phyloP scores from a whole-genome alignment of 257 asterid genomes.

The Apocynum venetum region DNA sequence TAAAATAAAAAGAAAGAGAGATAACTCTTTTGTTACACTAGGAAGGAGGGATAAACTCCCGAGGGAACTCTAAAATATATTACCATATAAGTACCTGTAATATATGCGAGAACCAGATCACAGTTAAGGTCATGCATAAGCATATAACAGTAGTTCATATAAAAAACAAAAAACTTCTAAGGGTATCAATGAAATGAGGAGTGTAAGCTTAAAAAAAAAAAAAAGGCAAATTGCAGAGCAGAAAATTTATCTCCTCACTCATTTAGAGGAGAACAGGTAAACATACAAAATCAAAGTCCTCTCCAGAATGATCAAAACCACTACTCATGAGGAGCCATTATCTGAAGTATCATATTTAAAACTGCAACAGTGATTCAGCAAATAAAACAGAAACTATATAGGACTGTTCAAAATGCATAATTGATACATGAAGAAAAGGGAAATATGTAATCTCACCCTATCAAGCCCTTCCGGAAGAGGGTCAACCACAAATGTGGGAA shows the following conservation, averaged over 20 bases:
- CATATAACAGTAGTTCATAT: neutral
- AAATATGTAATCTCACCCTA: slow-evolving; percentile 53
- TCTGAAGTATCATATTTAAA: neutral
- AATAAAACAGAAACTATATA: neutral
- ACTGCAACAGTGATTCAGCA: neutral
- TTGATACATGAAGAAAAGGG: neutral
- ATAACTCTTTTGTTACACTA: too few relatives aligned
- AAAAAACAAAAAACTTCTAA: neutral
- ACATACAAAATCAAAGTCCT: neutral
- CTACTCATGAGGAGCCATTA: neutral
- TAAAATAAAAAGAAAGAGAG: too few relatives aligned
- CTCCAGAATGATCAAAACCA: neutral
- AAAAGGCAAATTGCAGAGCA: too few relatives aligned
- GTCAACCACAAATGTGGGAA: slow-evolving; percentile 80
- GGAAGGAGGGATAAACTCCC: too few relatives aligned
- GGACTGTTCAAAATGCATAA: neutral
- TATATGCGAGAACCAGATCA: neutral
- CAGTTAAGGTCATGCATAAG: neutral
- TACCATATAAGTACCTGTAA: too few relatives aligned
- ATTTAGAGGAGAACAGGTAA: too few relatives aligned
- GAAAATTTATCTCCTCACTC: neutral
- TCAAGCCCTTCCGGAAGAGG: slow-evolving; percentile 94
- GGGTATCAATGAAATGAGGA: neutral
- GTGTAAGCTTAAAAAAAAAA: neutral
- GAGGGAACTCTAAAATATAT: too few relatives aligned